phyloP scores from a whole-genome alignment of 768 basidiomycete species.

The Macrocybe gigantea region DNA sequence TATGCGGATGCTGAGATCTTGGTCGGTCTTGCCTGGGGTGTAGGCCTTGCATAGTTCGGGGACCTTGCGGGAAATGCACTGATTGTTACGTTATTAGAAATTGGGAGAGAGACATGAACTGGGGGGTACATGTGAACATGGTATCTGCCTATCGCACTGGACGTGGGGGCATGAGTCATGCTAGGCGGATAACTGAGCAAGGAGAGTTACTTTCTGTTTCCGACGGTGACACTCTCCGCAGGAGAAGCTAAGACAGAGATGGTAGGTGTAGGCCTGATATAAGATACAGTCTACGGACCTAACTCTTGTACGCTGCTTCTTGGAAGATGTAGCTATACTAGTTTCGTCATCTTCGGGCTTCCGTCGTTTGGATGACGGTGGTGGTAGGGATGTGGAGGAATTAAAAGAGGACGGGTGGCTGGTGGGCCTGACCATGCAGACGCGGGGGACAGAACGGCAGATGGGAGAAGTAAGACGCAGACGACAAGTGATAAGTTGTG shows the following conservation, averaged over 20 bases:
- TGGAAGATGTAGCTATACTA: constrained; percentile 31
- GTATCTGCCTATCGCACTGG: constrained; percentile 82
- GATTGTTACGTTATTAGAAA: constrained; percentile 10
- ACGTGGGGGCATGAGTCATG: constrained; percentile 5
- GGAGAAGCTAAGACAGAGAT: constrained; percentile 49
- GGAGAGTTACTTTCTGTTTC: constrained; percentile 68
- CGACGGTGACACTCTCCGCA: constrained; percentile 86
- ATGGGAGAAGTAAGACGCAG: background rate
- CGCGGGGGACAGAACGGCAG: background rate
- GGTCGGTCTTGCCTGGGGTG: constrained; percentile 81
- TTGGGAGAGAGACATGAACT: constrained; percentile 5
- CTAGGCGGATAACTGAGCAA: constrained; percentile 1
- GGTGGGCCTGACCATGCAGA: constrained; percentile 1
- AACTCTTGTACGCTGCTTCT: constrained; percentile 72
- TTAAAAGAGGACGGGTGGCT: constrained; percentile 1
- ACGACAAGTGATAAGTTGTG: too few species aligned
- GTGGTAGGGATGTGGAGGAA: constrained; percentile 14
- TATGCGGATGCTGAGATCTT: constrained; percentile 70
- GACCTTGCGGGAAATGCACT: constrained; percentile 84
- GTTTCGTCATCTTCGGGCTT: constrained; percentile 59
- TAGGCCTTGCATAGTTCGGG: constrained; percentile 86
- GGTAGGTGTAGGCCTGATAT: background rate
- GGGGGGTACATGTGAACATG: constrained; percentile 68
- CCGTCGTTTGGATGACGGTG: constrained; percentile 45
- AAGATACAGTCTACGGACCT: constrained; percentile 36